These are phyloP conservation scores for Pseudisothecium myosuroides DNA, from an alignment of 225 moss, liverwort and hornwort genomes.

Conservation along the genomic window DNA sequence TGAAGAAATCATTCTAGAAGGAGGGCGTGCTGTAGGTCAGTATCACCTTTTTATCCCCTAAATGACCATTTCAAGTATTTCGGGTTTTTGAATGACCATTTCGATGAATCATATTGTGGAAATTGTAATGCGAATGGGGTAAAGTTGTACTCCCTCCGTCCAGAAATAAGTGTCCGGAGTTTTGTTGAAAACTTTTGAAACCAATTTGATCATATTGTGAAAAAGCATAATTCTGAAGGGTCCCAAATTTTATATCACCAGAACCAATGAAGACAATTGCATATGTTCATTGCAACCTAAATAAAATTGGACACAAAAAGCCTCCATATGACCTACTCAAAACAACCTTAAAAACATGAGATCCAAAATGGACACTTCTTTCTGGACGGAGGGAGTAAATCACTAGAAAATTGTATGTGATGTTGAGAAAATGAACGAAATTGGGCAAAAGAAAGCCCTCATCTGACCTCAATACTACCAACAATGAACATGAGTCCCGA, in stretches of 20 bases:
- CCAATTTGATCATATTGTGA: background rate
- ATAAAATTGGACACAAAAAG: background rate
- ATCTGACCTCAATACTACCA: background rate
- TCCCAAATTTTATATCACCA: background rate
- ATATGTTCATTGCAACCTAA: background rate
- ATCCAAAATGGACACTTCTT: background rate
- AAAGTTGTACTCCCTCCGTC: background rate
- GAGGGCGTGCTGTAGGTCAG: slow-evolving; percentile 67
- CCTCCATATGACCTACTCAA: background rate
- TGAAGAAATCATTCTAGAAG: slow-evolving; percentile 53
- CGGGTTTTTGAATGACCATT: background rate
- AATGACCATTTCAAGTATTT: background rate
- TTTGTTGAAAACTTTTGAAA: background rate
- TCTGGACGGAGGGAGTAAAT: background rate
- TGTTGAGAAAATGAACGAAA: background rate
- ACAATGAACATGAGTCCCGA: background rate
- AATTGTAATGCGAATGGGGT: background rate
- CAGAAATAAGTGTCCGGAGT: background rate
- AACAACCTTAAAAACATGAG: background rate
- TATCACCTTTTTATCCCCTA: background rate
- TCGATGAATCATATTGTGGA: background rate
- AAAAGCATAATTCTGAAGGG: background rate
- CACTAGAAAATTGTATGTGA: background rate
- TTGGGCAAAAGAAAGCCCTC: background rate
- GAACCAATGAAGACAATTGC: background rate